Percentiles rank a stretch among this genome's conserved stretches.
phyloP scores from a whole-genome alignment of 1,284 basidiomycete species.

The Ganoderma lingzhi region DNA sequence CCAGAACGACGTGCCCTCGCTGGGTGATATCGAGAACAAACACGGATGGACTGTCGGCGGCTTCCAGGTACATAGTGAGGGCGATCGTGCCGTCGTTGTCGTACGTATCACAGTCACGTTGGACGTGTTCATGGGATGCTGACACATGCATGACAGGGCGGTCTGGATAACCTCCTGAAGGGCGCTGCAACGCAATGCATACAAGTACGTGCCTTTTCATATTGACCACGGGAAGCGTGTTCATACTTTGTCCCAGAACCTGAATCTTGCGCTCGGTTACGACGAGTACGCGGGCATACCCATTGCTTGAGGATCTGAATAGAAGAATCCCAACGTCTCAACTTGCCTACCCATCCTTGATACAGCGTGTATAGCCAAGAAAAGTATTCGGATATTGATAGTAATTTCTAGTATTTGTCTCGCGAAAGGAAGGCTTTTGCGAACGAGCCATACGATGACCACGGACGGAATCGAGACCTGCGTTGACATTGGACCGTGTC shows the following conservation, averaged over 20 bases:
- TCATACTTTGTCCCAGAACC: slow-evolving; percentile 67
- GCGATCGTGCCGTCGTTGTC: slow-evolving; percentile 91
- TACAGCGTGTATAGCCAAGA: background rate
- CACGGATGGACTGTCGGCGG: slow-evolving; percentile 95
- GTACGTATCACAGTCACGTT: slow-evolving; percentile 49
- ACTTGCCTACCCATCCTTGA: background rate
- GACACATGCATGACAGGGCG: slow-evolving; percentile 61
- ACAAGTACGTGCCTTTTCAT: slow-evolving; percentile 67
- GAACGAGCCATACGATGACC: background rate
- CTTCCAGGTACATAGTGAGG: slow-evolving; percentile 91
- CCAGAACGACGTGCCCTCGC: slow-evolving; percentile 76
- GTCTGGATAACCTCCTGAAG: slow-evolving; percentile 95
- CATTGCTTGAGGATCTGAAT: slow-evolving; percentile 30
- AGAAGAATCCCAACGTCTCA: background rate
- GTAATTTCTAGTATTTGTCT: background rate
- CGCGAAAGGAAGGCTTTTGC: background rate
- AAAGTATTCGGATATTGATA: slow-evolving; percentile 18
- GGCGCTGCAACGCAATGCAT: slow-evolving; percentile 98
- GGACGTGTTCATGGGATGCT: slow-evolving; percentile 22
- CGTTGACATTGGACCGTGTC: background rate
- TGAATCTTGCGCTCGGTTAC: slow-evolving; percentile 94
- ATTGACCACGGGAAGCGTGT: slow-evolving; percentile 7
- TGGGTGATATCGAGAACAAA: slow-evolving; percentile 80
- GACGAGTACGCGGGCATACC: slow-evolving; percentile 92
- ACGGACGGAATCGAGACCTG: background rate